Percentiles rank a stretch among this genome's conserved stretches.
Conservation (phyloP, 2,329 filamentous ascomycete species). For the Ascochyta rabiei region DNA sequence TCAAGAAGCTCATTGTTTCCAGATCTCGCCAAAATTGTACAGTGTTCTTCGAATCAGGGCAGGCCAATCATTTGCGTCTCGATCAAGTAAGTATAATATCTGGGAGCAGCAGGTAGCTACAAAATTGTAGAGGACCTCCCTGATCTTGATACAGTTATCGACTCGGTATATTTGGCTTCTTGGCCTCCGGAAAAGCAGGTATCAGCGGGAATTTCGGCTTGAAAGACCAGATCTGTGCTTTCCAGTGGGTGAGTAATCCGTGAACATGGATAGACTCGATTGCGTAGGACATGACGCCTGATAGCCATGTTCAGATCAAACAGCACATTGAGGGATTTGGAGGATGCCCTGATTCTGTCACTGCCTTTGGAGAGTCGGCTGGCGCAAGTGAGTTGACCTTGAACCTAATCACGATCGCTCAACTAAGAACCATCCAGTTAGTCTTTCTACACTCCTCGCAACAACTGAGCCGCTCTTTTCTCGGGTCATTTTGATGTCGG, state of each 20-base stretch:
- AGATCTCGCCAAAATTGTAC: neutral
- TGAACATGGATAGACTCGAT: neutral
- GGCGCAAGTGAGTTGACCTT: neutral
- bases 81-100: neutral
- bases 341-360: conserved; percentile 47
- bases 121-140: neutral
- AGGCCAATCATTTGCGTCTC: neutral
- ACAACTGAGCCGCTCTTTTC: neutral
- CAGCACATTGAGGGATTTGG: conserved; percentile 49
- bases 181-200: conserved; percentile 56
- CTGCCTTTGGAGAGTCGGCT: conserved; percentile 55
- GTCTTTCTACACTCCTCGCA: neutral
- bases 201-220: conserved; percentile 40
- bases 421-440: neutral
- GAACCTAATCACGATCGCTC: neutral
- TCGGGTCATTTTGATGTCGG: neutral
- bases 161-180: conserved; percentile 38
- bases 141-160: conserved; percentile 35
- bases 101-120: neutral
- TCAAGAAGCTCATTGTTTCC: neutral
- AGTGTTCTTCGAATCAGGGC: neutral
- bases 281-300: neutral
- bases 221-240: conserved; percentile 45
- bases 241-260: conserved; percentile 38
- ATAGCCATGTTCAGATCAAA: conserved; percentile 27